Evolutionary conservation across 2,329 filamentous ascomycete species (phyloP).

Genomic region (Neoascochyta sp.): DNA sequence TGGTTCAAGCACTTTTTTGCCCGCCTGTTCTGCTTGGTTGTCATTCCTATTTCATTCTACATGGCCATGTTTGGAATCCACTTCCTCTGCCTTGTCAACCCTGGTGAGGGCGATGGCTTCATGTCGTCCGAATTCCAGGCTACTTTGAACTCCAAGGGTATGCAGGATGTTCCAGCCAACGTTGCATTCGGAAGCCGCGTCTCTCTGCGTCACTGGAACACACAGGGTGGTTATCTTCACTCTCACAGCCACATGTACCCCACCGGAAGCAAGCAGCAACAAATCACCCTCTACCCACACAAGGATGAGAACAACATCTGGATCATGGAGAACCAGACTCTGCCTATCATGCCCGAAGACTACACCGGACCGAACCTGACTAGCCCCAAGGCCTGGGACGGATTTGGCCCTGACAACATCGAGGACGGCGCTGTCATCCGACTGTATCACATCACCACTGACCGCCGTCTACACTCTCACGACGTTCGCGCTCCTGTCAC

Average conservation of each 20-base stretch:
- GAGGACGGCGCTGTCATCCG: conserved; percentile 76
- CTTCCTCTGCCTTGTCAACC: conserved; percentile 88
- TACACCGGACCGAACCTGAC: conserved; percentile 71
- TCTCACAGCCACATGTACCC: conserved; percentile 98
- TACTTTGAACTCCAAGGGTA: conserved; percentile 91
- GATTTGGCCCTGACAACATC: conserved; percentile 64
- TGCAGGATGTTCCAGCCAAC: conserved; percentile 92
- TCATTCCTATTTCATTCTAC: conserved; percentile 87
- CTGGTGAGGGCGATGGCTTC: conserved; percentile 95
- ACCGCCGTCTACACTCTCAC: conserved; percentile 91
- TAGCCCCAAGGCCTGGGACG: conserved; percentile 82
- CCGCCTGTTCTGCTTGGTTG: conserved; percentile 82
- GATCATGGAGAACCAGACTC: conserved; percentile 92
- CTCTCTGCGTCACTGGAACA: conserved; percentile 88
- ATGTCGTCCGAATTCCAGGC: conserved; percentile 99
- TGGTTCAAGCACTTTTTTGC: conserved; percentile 95
- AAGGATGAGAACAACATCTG: conserved; percentile 98
- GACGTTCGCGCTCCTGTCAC: conserved; percentile 64
- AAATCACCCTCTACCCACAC: conserved; percentile 96
- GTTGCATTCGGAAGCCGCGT: conserved; percentile 85
- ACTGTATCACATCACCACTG: conserved; percentile 78
- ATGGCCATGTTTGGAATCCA: conserved; percentile 97
- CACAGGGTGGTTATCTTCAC: conserved; percentile 95
- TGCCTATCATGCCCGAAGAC: conserved; percentile 62
- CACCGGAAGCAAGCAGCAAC: conserved; percentile 94